A percentile compares a stretch with the other conserved stretches of the same genome.
Evolutionary conservation across 495 filamentous ascomycete species (phyloP).

Genomic region (Lentithecium fluviatile): DNA sequence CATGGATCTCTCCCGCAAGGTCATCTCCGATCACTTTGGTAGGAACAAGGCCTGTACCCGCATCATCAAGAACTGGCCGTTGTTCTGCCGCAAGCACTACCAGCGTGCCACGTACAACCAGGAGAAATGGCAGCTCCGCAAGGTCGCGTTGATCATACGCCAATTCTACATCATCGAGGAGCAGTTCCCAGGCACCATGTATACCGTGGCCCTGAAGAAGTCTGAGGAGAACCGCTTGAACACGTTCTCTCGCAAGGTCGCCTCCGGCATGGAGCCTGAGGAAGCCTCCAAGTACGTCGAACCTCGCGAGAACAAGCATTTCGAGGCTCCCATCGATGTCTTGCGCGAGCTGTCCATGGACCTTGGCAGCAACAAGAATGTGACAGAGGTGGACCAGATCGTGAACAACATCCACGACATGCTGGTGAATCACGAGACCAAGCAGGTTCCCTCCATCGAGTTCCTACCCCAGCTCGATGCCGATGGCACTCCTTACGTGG

Average conservation of each 20-base stretch:
- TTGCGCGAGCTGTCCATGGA: constrained; percentile 11
- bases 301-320: constrained; percentile 2
- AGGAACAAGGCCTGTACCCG: constrained; percentile 36
- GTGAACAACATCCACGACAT: constrained; percentile 12
- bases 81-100: constrained; percentile 37
- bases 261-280: not conserved
- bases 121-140: constrained; percentile 26
- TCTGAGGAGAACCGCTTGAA: constrained; percentile 27
- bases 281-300: not conserved
- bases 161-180: constrained; percentile 31
- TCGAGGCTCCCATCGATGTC: constrained; percentile 23
- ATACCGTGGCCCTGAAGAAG: constrained; percentile 31
- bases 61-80: constrained; percentile 23
- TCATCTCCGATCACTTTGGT: constrained; percentile 36
- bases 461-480: constrained; percentile 18
- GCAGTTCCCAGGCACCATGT: constrained; percentile 26
- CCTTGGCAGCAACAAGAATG: constrained; percentile 12
- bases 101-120: constrained; percentile 32
- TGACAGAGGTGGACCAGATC: constrained; percentile 6
- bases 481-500: not conserved
- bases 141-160: constrained; percentile 23
- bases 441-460: constrained; percentile 26
- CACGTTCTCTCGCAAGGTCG: constrained; percentile 14
- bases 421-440: constrained; percentile 10
- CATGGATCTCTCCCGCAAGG: constrained; percentile 27